Conservation (phyloP, 1,284 basidiomycete species). For the Ganoderma lingzhi region DNA sequence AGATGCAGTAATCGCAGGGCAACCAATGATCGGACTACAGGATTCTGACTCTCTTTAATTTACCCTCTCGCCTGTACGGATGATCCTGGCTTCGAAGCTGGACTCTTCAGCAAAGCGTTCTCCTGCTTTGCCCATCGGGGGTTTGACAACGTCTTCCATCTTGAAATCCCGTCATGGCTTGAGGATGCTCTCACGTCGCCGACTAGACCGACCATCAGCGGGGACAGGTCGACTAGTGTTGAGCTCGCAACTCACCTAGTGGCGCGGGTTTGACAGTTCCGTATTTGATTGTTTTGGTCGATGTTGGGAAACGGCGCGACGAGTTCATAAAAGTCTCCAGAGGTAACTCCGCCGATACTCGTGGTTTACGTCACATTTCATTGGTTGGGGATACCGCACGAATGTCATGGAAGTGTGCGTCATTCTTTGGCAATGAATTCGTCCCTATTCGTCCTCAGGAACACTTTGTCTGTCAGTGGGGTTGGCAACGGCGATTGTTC, state of each 20-base stretch:
- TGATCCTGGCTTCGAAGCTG: not conserved
- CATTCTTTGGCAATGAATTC: not conserved
- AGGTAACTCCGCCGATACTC: not conserved
- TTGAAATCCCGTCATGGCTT: not conserved
- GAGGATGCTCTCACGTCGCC: not conserved
- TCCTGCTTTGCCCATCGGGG: not conserved
- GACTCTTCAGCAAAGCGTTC: not conserved
- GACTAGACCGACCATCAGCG: not conserved
- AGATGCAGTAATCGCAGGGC: not conserved
- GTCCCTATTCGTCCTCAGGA: not conserved
- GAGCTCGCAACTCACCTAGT: not conserved
- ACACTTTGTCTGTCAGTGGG: not conserved
- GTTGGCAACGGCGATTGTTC: not conserved
- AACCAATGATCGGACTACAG: not conserved
- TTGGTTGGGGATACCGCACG: not conserved
- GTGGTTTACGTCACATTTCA: not conserved
- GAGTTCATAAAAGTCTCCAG: not conserved
- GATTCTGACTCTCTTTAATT: not conserved
- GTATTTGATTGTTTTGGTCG: not conserved
- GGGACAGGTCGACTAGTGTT: not conserved
- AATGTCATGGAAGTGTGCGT: not conserved
- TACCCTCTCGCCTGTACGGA: not conserved
- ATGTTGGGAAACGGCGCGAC: not conserved
- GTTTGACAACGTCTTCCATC: not conserved
- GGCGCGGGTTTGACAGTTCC: not conserved